phyloP scores from a whole-genome alignment of 2,329 filamentous ascomycete species.

The Aureobasidium uvarum region DNA sequence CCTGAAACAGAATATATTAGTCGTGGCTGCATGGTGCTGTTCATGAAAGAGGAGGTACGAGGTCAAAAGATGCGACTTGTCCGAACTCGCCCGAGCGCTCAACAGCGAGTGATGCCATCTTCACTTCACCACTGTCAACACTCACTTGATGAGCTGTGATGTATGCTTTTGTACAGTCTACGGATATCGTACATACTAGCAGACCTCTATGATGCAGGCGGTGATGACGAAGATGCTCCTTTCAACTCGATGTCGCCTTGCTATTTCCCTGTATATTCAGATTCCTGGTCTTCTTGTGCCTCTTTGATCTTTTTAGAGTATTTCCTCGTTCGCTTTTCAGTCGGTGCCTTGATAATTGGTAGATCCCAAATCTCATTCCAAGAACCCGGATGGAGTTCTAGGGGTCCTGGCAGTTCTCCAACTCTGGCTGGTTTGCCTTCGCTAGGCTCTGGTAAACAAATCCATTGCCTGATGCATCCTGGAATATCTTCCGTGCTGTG shows the following conservation, averaged over 20 bases:
- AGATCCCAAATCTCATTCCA: conserved; percentile 66
- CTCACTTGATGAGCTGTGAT: neutral
- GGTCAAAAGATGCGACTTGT: conserved; percentile 5
- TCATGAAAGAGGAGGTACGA: neutral
- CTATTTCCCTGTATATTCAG: neutral
- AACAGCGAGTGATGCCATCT: neutral
- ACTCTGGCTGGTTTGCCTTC: conserved; percentile 61
- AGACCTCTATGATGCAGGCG: neutral
- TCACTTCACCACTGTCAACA: too few relatives aligned
- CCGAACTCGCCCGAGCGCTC: conserved; percentile 5
- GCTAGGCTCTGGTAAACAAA: conserved; percentile 77
- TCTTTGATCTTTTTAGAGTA: neutral
- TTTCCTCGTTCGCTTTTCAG: neutral
- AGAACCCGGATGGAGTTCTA: conserved; percentile 56
- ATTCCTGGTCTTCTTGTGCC: neutral
- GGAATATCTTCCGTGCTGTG: conserved; percentile 91
- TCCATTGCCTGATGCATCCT: conserved; percentile 75
- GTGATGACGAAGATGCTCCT: neutral
- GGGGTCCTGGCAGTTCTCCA: conserved; percentile 61
- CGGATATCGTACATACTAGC: neutral
- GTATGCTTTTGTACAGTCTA: neutral
- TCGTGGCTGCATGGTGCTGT: conserved; percentile 6
- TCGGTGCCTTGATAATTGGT: neutral
- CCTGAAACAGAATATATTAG: conserved; percentile 12
- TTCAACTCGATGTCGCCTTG: neutral